Conservation (phyloP, 768 basidiomycete genomes). For the Phylloporus sp. region DNA sequence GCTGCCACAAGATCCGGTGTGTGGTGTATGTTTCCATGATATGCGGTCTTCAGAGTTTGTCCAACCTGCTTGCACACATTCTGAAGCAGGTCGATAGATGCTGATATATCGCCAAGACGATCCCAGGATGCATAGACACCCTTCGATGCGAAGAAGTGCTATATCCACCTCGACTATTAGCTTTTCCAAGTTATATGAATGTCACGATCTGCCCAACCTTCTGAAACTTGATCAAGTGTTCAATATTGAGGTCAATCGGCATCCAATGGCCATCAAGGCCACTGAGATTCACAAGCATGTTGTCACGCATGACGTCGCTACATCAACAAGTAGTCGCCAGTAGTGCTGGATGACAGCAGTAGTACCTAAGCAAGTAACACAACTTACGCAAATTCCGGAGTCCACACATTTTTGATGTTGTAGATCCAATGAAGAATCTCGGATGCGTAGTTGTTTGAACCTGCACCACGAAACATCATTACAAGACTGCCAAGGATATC, state of each 20-base stretch:
- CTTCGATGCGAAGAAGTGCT: constrained; percentile 18
- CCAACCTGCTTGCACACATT: constrained; percentile 28
- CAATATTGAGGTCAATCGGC: constrained; percentile 36
- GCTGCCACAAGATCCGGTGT: constrained; percentile 18
- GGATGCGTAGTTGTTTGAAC: constrained; percentile 18
- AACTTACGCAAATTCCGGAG: constrained; percentile 27
- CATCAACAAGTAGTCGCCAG: not conserved
- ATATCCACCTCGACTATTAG: too few relatives aligned
- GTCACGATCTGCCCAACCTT: too few relatives aligned
- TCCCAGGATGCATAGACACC: constrained; percentile 33
- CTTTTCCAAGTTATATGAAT: too few relatives aligned
- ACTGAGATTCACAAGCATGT: constrained; percentile 32
- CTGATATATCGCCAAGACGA: constrained; percentile 29
- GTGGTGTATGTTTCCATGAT: constrained; percentile 28
- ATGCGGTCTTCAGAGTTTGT: constrained; percentile 15
- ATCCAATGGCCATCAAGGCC: constrained; percentile 34
- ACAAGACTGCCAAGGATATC: constrained; percentile 17
- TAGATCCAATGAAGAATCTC: constrained; percentile 20
- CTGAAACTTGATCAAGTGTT: constrained; percentile 33
- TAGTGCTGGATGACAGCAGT: too few relatives aligned
- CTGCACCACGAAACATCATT: constrained; percentile 15
- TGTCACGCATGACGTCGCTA: constrained; percentile 35
- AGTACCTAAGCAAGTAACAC: not conserved
- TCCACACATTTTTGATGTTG: constrained; percentile 33
- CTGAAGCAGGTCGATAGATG: constrained; percentile 26